Base-by-base conservation (phyloP, 768 basidiomycete species). In the Lactifluus hygrophoroides region DNA sequence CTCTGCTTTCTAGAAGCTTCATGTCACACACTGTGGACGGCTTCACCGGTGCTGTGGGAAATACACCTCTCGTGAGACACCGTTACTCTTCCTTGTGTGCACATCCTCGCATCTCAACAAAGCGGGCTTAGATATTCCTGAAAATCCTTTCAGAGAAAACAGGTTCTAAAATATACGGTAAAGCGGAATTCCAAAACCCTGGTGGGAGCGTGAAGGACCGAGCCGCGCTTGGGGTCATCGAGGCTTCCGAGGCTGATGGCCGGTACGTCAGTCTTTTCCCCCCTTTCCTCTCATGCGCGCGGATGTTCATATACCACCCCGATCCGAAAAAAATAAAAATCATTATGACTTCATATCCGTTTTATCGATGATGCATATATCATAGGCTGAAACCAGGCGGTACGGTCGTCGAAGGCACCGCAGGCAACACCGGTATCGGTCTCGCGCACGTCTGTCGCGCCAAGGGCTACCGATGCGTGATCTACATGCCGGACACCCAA, bases 401-500 rank as follows among this genome's bases (percentile, higher is more conserved):
- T 1, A 97, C 94, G 2, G 85, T 99, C 57, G 93, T 99, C 5
- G 95, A 99, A 71, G 95, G 95, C 3, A 99, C 95, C 3, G 95
- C 95, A 38, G 95, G 95, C 16, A 99, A 99, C 75, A 99, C 95
- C 8, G 95, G 94, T 40, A 96, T 96, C 56, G 94, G 94, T 35
- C 79, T 97, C 32, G 94, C 92, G 6, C 93, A 94, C 67, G 94
- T 98, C 54, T 97, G 96, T 73, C 77, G 96, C 63, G 82, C 91
- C 7, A 83, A 77, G 66, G 94, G 96, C 3, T 98, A 99, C 77
- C 90, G 86, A 70, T 98, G 96, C 71, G 95, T 99, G 10, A 99
- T 99, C 68, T 99, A 90, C 80, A 98, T 99, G 95, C 95, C 95
- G 30, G 77, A 96, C 70, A 92, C 87, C 4, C 90, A 96, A 88